Evolutionary conservation across 2,329 filamentous ascomycete species (phyloP).

Genomic region (Passalora sequoiae): DNA sequence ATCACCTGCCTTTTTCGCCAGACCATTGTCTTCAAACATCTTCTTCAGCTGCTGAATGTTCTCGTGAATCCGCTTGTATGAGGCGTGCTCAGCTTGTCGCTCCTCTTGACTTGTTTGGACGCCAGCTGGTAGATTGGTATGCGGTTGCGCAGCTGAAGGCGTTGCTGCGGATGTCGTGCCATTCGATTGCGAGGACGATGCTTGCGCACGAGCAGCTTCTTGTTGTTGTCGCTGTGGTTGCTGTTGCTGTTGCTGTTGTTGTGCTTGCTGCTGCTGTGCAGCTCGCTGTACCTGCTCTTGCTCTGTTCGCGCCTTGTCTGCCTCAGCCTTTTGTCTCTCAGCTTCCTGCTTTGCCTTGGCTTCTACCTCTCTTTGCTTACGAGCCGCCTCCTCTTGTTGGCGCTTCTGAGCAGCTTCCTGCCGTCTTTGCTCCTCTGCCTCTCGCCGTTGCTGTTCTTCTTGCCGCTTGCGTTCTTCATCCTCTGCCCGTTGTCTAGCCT

Average conservation of each 20-base stretch:
- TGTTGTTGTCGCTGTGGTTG: slow-evolving; percentile 6
- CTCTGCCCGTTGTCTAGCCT: slow-evolving; percentile 14
- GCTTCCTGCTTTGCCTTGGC: slow-evolving; percentile 6
- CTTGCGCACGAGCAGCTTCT: slow-evolving; percentile 4
- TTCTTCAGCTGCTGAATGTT: slow-evolving; percentile 51
- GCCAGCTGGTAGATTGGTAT: too few relatives aligned
- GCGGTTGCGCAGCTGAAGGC: too few relatives aligned
- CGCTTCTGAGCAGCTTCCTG: background rate
- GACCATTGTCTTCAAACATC: slow-evolving; percentile 2
- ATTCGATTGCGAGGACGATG: slow-evolving; percentile 4
- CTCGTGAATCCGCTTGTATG: slow-evolving; percentile 25
- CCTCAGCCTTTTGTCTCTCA: slow-evolving; percentile 3
- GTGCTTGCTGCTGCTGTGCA: background rate
- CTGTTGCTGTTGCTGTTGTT: background rate
- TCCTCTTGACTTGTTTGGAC: slow-evolving; percentile 6
- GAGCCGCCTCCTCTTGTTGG: slow-evolving; percentile 8
- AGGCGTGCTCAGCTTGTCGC: slow-evolving; percentile 1
- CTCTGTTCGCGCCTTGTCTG: background rate
- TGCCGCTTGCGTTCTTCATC: slow-evolving; percentile 10
- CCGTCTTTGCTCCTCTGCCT: slow-evolving; percentile 6
- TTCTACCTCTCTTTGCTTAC: background rate
- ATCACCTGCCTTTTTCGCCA: slow-evolving; percentile 43
- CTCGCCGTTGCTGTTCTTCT: slow-evolving; percentile 7
- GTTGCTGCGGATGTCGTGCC: slow-evolving; percentile 3
- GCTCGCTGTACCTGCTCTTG: background rate